Conservation (phyloP, 116 monocot species). For the Trichopus zeylanicus region DNA sequence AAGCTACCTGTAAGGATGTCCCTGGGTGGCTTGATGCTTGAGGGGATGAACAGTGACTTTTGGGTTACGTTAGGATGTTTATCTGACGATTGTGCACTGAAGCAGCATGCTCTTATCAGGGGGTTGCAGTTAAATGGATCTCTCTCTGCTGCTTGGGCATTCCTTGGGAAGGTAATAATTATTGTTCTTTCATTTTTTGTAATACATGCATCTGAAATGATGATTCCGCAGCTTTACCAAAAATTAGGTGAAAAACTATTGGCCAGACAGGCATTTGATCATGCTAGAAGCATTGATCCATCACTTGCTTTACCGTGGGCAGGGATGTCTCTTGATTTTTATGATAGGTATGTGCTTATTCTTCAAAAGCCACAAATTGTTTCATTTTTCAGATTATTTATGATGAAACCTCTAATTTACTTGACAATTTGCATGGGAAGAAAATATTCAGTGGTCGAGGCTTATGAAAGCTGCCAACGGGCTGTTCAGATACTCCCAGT, state of each 20-base stretch:
- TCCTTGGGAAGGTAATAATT: slow-evolving; percentile 63
- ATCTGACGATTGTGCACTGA: slow-evolving; percentile 46
- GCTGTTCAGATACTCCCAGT: slow-evolving; percentile 88
- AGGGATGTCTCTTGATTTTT: slow-evolving; percentile 61
- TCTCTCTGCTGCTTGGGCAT: slow-evolving; percentile 78
- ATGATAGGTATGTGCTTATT: slow-evolving; percentile 30
- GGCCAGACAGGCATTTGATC: slow-evolving; percentile 80
- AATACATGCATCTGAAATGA: slow-evolving; percentile 11
- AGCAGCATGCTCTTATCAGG: slow-evolving; percentile 90
- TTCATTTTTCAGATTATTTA: neutral
- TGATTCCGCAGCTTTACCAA: slow-evolving; percentile 63
- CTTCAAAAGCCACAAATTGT: neutral
- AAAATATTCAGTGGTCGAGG: slow-evolving; percentile 37
- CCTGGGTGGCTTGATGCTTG: slow-evolving; percentile 65
- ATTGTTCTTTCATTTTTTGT: neutral
- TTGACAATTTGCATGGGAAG: slow-evolving; percentile 19
- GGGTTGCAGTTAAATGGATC: slow-evolving; percentile 79
- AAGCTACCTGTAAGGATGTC: slow-evolving; percentile 71
- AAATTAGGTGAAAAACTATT: slow-evolving; percentile 59
- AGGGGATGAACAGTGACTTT: slow-evolving; percentile 62
- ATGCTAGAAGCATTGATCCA: slow-evolving; percentile 93
- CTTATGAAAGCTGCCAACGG: slow-evolving; percentile 88
- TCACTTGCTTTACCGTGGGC: slow-evolving; percentile 98
- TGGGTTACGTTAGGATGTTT: slow-evolving; percentile 75
- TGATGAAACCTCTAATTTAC: neutral